Evolutionary conservation across 129 eudicot species (phyloP).

Genomic region (Deinandra increscens): DNA sequence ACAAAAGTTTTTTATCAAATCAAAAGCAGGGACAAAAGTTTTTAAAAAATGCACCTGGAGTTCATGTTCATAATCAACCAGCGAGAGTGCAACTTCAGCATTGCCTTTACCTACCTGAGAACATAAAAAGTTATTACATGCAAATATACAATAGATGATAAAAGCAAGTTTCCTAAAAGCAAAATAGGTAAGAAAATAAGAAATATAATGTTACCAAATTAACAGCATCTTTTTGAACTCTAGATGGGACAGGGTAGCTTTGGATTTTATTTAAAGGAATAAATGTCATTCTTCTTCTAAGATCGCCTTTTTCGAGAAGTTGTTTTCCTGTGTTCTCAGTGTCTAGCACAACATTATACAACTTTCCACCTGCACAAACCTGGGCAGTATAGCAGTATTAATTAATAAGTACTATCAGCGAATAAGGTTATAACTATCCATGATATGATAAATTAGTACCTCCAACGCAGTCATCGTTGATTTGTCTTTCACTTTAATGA

Average conservation of each 20-base stretch:
- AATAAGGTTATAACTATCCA: not conserved
- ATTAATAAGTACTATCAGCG: conserved; percentile 3
- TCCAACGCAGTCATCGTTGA: conserved; percentile 87
- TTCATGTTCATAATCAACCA: conserved; percentile 87
- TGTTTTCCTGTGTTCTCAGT: conserved; percentile 86
- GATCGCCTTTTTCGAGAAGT: conserved; percentile 83
- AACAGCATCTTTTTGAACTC: conserved; percentile 69
- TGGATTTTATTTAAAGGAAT: conserved; percentile 91
- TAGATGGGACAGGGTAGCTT: conserved; percentile 50
- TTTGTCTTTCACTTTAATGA: conserved; percentile 89
- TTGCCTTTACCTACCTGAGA: conserved; percentile 87
- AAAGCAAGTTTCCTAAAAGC: not conserved
- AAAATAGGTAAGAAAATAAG: not conserved
- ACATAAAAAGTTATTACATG: not conserved
- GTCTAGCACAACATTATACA: conserved; percentile 88
- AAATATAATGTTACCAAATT: conserved; percentile 48
- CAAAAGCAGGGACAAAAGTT: not conserved
- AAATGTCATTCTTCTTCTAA: conserved; percentile 86
- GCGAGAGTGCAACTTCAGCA: conserved; percentile 91
- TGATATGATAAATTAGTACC: conserved; percentile 38
- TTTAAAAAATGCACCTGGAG: conserved; percentile 41
- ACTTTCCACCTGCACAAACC: conserved; percentile 98
- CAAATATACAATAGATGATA: not conserved
- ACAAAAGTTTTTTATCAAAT: not conserved
- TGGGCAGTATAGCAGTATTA: conserved; percentile 27